phyloP scores from a whole-genome alignment of 768 basidiomycete species.

The Chalciporus pseudorubinellus region DNA sequence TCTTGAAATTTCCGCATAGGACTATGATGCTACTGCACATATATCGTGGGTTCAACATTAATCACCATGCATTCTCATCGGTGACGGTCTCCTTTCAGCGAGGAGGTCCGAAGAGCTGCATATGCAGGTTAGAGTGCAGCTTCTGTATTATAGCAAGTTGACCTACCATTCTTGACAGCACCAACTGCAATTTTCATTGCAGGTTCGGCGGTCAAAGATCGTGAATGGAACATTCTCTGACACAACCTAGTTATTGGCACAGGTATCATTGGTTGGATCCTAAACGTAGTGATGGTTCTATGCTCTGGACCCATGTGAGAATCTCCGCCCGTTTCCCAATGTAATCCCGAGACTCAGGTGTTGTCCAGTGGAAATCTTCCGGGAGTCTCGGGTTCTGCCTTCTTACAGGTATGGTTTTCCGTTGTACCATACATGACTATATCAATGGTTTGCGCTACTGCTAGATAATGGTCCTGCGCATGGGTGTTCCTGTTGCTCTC shows the following conservation, averaged over 20 bases:
- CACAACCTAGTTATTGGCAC: constrained; percentile 59
- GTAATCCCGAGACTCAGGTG: not conserved
- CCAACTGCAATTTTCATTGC: constrained; percentile 64
- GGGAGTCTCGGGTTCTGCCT: constrained; percentile 66
- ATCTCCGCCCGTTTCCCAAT: not conserved
- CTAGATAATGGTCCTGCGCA: constrained; percentile 75
- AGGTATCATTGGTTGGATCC: constrained; percentile 77
- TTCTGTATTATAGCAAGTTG: not conserved
- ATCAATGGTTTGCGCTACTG: not conserved
- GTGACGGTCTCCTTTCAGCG: constrained; percentile 38
- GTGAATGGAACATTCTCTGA: not conserved
- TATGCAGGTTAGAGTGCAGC: constrained; percentile 55
- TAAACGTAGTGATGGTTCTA: constrained; percentile 84
- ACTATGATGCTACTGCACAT: constrained; percentile 80
- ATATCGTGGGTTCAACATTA: constrained; percentile 55
- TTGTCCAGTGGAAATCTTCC: constrained; percentile 56
- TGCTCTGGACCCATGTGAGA: constrained; percentile 76
- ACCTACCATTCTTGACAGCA: constrained; percentile 26
- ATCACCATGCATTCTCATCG: not conserved
- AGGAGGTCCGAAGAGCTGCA: constrained; percentile 78
- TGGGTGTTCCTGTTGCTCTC: constrained; percentile 74
- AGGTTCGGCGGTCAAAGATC: constrained; percentile 17
- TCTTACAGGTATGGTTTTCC: constrained; percentile 52
- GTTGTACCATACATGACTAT: not conserved
- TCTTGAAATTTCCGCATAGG: constrained; percentile 37